These are phyloP conservation scores for Aspergillus sp. DNA, from an alignment of 2,329 filamentous ascomycete species.

Conservation along the genomic window DNA sequence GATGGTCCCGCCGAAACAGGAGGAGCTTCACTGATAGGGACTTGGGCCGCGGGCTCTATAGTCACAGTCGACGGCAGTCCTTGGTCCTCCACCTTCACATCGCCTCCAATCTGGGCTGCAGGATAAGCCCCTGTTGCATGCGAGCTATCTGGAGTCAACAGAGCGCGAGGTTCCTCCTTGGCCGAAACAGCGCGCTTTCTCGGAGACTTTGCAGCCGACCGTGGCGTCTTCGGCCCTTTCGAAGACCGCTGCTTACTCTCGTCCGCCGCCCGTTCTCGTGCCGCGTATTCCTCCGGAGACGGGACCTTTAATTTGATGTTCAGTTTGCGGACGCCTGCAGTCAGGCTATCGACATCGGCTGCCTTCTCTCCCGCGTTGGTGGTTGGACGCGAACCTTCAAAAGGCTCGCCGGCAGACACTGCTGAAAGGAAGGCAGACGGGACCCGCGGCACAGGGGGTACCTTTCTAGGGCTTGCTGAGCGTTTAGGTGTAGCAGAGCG, in stretches of 20 bases:
- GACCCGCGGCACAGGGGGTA: constrained; percentile 42
- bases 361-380: neutral
- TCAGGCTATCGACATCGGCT: constrained; percentile 49
- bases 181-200: neutral
- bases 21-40: neutral
- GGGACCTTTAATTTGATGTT: constrained; percentile 59
- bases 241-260: constrained; percentile 37
- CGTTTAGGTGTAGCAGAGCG: constrained; percentile 41
- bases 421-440: constrained; percentile 34
- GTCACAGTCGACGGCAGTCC: neutral
- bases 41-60: neutral
- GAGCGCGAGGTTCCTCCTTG: constrained; percentile 9
- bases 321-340: constrained; percentile 52
- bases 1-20: neutral
- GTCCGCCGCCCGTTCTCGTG: constrained; percentile 46
- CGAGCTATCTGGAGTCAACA: constrained; percentile 7
- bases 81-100: neutral
- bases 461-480: constrained; percentile 33
- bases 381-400: constrained; percentile 1
- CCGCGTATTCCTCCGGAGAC: constrained; percentile 56
- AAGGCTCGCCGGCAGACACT: constrained; percentile 12
- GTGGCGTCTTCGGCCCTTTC: constrained; percentile 16
- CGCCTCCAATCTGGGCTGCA: constrained; percentile 6
- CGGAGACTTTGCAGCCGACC: constrained; percentile 32
- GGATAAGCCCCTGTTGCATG: neutral